Base-by-base conservation (phyloP, 768 basidiomycete genomes). In the Trametes coccinea region DNA sequence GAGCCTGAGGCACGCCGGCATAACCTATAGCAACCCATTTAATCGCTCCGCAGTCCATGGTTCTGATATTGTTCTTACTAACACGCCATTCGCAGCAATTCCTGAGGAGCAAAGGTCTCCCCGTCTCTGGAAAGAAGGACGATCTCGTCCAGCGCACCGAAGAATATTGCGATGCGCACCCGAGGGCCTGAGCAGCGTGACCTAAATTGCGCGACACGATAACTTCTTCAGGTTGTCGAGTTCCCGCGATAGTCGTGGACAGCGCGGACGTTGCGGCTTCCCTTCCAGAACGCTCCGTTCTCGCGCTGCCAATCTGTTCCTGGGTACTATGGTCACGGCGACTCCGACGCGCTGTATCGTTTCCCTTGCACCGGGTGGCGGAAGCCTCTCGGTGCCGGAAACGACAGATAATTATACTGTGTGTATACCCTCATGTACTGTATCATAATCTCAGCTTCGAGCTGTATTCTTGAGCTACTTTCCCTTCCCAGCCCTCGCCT, bases 51-150 rank as follows among this genome's bases (percentile, higher is more conserved):
- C 50, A 17, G 40, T 31, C 40, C 52, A 11, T 45, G 29, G 50
- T 46, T 45, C 44, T 59, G 47, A 46, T 62, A 40, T 44, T 34
- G 39, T 50, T 50, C 39, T 57, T 53, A 54, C 50, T 53, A 66
- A 62, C 61, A 44, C 49, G 54, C 34, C 17, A 49, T n/a, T n/a
- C 37, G 45, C 67, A 91, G 88, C 86, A 87, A n/a, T 90, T 92
- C 71, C 76, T 90, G 62, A 89, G 83, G 71, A 79, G 79, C 65
- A 92, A 90, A 70, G 81, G 86, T 53, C 73, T 81, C 62, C 59
- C 83, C 8, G 76, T 80, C 10, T 80, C 84, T 22, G 92, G 92
- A 1, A 90, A 82, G 73, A 93, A 93, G 71, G 82, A 79, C 10
- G 92, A 90, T 1, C 76, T 93, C 52, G 60, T 89, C 8, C 84